Evolutionary conservation across 1,139 yeast genomes (phyloP), one percentile per base, ranked within the genome.

Genomic region (Suhomyces chickasaworum): DNA sequence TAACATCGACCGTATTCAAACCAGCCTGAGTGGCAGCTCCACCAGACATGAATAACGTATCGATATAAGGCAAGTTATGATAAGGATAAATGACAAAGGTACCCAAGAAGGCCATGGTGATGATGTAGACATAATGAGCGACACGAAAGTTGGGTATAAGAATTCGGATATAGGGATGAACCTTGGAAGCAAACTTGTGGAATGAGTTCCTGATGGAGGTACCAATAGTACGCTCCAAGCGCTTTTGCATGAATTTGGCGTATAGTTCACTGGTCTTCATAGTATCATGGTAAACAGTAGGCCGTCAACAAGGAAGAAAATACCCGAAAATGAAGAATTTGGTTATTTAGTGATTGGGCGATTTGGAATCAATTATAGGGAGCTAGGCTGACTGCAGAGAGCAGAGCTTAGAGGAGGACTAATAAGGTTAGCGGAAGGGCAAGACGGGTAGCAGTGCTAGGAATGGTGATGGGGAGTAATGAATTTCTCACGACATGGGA

Each of bases 11-110:
- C 0, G 97, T 84, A 59, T 89, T 89, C 48, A 95, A 70, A 0
- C 99, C 99, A 1, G 97, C 96, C 61, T 91, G 97, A 0, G 99
- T 89, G 3, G 86, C 70, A 0, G 93, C 82, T 4, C 96, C 93
- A 6, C 84, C 69, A 0, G 90, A 77, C 47, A 89, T 71, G 64
- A 90, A 89, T 35, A 95, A 68, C 1, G 87, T 81, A 68, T 95
- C 98, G 37, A 89, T 83, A 61, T 91, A 95, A 4, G 63, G 51
- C 32, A 83, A 70, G 58, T 86, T 83, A 46, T 71, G 75, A n/a
- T 79, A 77, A 0, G 97, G 96, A 59, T 84, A 91, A 27, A 91
- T 64, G 44, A 91, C 57, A 22, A 91, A 75, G 0, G 97, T 87
- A 1, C 88, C 83, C 1, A 89, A 37, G 6, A 93, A 71, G 1